A percentile compares a stretch with the other conserved stretches of the same genome.
Evolutionary conservation across 192 early-diverging fungal genomes (phyloP).

Genomic region (Lobulomyces angularis): DNA sequence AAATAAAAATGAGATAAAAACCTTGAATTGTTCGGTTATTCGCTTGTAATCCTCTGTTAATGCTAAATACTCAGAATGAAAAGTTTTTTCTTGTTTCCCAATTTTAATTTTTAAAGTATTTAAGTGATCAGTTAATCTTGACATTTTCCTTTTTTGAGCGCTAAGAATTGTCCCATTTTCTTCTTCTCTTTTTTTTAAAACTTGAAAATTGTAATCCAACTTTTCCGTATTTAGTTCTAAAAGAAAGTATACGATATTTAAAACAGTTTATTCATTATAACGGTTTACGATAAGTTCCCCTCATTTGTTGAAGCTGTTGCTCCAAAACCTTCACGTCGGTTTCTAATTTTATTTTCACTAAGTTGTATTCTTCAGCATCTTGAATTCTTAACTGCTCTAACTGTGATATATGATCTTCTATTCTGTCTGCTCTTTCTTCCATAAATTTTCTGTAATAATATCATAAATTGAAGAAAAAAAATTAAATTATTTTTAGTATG

Average conservation of each 20-base stretch:
- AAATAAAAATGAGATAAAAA: neutral
- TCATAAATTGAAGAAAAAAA: constrained; percentile 2
- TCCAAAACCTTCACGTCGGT: constrained; percentile 51
- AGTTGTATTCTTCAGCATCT: constrained; percentile 50
- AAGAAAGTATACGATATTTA: neutral
- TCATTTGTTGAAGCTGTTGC: constrained; percentile 40
- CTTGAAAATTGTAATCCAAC: constrained; percentile 51
- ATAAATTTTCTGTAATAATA: constrained; percentile 21
- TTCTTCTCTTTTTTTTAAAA: constrained; percentile 50
- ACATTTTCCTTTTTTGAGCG: constrained; percentile 48
- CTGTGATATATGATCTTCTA: constrained; percentile 39
- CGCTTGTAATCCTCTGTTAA: constrained; percentile 48
- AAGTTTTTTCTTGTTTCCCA: constrained; percentile 37
- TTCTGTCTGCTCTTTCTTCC: constrained; percentile 35
- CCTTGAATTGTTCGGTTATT: constrained; percentile 44
- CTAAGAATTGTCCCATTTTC: constrained; percentile 44
- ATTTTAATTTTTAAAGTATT: constrained; percentile 41
- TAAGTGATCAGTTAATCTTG: constrained; percentile 39
- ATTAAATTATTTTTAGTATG: neutral
- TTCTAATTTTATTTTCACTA: constrained; percentile 51
- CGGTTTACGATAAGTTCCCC: neutral
- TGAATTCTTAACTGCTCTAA: constrained; percentile 37
- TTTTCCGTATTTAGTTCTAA: constrained; percentile 42
- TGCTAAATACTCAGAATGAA: constrained; percentile 28
- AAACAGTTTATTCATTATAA: neutral